Evolutionary conservation across 805 yeast species (phyloP).

Genomic region (Priceomyces carsonii): DNA sequence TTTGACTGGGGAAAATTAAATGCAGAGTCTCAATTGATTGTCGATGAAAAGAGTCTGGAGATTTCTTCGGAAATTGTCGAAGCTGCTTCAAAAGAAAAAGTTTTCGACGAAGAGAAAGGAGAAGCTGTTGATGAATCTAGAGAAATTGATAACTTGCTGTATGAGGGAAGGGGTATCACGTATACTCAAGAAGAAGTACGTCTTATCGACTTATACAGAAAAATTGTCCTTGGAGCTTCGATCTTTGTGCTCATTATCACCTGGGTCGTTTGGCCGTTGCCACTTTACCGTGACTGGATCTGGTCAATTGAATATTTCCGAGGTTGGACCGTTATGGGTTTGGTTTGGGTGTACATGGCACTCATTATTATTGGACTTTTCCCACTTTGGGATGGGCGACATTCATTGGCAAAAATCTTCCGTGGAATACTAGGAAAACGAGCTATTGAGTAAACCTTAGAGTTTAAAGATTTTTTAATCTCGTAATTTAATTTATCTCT

Average conservation of each 20-base stretch:
- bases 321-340: constrained; percentile 38
- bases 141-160: neutral
- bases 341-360: constrained; percentile 41
- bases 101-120: constrained; percentile 1
- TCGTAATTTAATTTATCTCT: too few relatives aligned
- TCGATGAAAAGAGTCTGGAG: constrained; percentile 7
- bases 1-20: constrained; percentile 30
- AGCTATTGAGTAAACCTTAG: too few relatives aligned
- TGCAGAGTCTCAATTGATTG: constrained; percentile 19
- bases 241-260: constrained; percentile 27
- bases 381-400: constrained; percentile 4
- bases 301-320: constrained; percentile 36
- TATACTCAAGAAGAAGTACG: neutral
- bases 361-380: constrained; percentile 31
- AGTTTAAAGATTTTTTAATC: too few relatives aligned
- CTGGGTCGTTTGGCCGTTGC: constrained; percentile 44
- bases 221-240: constrained; percentile 23
- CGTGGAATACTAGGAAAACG: constrained; percentile 3
- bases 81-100: neutral
- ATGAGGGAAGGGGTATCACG: too few relatives aligned
- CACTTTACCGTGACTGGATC: constrained; percentile 43
- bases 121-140: neutral
- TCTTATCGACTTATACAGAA: neutral
- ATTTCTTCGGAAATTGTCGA: too few relatives aligned
- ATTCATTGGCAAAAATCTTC: constrained; percentile 1